A percentile compares a stretch with the other conserved stretches of the same genome.
Conservation (phyloP, 2,329 filamentous ascomycete species). For the Venturiaceae sp. region DNA sequence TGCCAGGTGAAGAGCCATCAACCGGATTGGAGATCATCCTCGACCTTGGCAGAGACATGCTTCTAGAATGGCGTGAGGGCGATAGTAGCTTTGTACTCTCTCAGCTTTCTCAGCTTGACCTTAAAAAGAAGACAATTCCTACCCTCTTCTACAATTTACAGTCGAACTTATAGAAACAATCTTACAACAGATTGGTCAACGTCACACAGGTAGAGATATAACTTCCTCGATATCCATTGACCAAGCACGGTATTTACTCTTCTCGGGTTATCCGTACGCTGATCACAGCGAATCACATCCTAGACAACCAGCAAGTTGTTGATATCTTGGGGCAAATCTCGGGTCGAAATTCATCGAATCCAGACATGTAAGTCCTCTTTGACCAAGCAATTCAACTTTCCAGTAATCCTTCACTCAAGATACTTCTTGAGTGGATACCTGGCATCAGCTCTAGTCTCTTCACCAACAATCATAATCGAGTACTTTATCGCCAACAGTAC, state of each 20-base stretch:
- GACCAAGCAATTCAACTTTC: slow-evolving; percentile 31
- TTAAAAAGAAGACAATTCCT: background rate
- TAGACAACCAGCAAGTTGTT: slow-evolving; percentile 40
- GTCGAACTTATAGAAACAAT: background rate
- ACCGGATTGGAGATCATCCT: too few relatives aligned
- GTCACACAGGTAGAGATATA: background rate
- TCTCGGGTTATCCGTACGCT: slow-evolving; percentile 18
- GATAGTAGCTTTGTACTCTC: background rate
- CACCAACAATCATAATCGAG: slow-evolving; percentile 33
- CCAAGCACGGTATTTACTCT: slow-evolving; percentile 16
- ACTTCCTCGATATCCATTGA: too few relatives aligned
- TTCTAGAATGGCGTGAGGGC: background rate
- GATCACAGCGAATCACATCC: slow-evolving; percentile 41
- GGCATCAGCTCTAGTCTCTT: slow-evolving; percentile 38
- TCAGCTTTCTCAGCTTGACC: background rate
- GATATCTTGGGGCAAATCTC: slow-evolving; percentile 48
- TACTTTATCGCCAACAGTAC: slow-evolving; percentile 33
- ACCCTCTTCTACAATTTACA: background rate
- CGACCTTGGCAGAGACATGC: background rate
- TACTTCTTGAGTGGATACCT: slow-evolving; percentile 41
- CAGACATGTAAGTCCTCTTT: slow-evolving; percentile 9
- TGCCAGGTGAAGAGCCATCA: too few relatives aligned
- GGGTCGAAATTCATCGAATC: slow-evolving; percentile 34
- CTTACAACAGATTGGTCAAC: background rate
- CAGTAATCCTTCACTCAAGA: background rate